phyloP scores from a whole-genome alignment of 257 asterid genomes.

The Coffea eugenioides region DNA sequence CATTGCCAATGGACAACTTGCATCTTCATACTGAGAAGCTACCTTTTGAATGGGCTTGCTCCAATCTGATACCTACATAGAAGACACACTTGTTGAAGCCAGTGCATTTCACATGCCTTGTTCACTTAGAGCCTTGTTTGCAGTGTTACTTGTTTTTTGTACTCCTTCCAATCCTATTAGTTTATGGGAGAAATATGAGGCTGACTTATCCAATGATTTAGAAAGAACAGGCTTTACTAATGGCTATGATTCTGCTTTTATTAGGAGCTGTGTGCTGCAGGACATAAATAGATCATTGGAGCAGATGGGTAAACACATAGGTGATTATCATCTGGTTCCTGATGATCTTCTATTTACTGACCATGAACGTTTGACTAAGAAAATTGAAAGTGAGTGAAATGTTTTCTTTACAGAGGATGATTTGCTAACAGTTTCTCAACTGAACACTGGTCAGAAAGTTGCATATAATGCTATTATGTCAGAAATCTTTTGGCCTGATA shows the following conservation, averaged over 20 bases:
- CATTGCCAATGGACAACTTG: no score
- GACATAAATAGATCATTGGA: not conserved
- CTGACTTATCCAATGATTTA: not conserved
- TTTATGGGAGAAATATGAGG: not conserved
- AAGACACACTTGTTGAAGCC: no score
- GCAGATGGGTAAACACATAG: not conserved
- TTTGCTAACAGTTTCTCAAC: not conserved
- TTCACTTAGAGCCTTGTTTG: not conserved
- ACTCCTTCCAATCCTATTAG: not conserved
- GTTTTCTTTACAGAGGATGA: not conserved
- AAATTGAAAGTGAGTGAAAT: not conserved
- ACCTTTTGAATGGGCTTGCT: no score
- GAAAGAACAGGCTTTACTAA: accelerated
- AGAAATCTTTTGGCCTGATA: no score
- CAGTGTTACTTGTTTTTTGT: not conserved
- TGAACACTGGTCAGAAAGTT: not conserved
- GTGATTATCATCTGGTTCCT: not conserved
- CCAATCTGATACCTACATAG: no score
- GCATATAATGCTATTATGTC: not conserved
- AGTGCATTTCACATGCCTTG: no score
- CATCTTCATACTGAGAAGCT: no score
- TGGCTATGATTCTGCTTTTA: no score
- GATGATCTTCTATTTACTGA: not conserved
- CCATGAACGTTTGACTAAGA: not conserved
- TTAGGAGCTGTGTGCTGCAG: not conserved